Percentiles rank a stretch among this genome's conserved stretches.
Evolutionary conservation across 2,329 filamentous ascomycete species (phyloP).

Genomic region (Sporothrix globosa): DNA sequence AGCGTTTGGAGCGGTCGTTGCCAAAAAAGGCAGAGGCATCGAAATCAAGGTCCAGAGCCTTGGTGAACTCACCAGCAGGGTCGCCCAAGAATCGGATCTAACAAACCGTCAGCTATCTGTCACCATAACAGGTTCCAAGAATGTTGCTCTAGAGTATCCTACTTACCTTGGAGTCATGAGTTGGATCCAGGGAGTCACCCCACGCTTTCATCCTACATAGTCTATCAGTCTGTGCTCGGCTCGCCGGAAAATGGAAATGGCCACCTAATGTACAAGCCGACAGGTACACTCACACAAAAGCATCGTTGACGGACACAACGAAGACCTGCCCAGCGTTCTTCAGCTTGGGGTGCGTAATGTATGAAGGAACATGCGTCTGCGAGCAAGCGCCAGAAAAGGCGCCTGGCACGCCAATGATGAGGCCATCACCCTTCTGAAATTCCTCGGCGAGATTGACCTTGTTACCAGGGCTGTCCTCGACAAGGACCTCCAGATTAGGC

Average conservation of each 20-base stretch:
- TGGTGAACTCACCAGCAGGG: conserved; percentile 76
- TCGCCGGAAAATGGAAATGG: not conserved
- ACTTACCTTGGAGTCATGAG: conserved; percentile 71
- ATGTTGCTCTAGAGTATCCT: not conserved
- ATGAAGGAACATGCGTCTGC: conserved; percentile 76
- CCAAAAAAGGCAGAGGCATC: conserved; percentile 81
- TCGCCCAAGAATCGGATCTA: conserved; percentile 92
- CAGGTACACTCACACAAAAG: conserved; percentile 75
- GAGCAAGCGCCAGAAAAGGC: conserved; percentile 68
- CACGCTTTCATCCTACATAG: conserved; percentile 81
- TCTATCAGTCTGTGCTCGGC: not conserved
- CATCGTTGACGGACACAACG: conserved; percentile 90
- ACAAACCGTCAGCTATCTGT: conserved; percentile 8
- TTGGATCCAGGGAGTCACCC: conserved; percentile 75
- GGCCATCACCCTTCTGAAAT: conserved; percentile 69
- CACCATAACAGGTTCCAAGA: not conserved
- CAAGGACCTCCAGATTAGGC: conserved; percentile 75
- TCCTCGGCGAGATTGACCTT: conserved; percentile 85
- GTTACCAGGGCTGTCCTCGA: conserved; percentile 85
- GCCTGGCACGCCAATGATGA: conserved; percentile 84
- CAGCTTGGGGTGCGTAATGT: conserved; percentile 76
- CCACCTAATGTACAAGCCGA: not conserved
- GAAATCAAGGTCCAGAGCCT: conserved; percentile 80
- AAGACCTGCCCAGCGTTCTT: conserved; percentile 83
- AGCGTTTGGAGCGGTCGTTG: conserved; percentile 80